phyloP scores from a whole-genome alignment of 495 filamentous ascomycete genomes.

The Tuber melanosporum region DNA sequence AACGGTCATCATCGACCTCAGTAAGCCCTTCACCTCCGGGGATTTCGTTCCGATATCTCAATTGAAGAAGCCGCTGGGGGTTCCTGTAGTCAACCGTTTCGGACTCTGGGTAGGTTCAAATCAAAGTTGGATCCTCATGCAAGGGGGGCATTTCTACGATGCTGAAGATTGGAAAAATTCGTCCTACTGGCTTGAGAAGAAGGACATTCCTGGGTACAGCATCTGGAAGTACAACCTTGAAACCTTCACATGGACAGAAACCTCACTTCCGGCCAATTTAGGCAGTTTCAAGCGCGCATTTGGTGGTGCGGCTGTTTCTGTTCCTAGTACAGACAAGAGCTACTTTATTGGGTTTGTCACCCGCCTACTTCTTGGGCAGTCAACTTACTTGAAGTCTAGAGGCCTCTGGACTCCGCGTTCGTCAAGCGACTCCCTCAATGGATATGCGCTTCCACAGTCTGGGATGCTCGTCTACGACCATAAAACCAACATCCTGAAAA shows the following conservation, averaged over 20 bases:
- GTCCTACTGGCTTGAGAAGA: slow-evolving; percentile 11
- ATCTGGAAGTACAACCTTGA: slow-evolving; percentile 22
- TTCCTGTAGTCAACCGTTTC: slow-evolving; percentile 18
- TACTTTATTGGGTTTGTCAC: slow-evolving; percentile 20
- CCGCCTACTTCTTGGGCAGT: not conserved
- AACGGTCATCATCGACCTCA: slow-evolving; percentile 20
- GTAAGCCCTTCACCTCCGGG: slow-evolving; percentile 5
- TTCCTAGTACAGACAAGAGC: slow-evolving; percentile 9
- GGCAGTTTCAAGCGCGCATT: slow-evolving; percentile 3
- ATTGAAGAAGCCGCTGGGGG: slow-evolving; percentile 3
- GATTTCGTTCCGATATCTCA: slow-evolving; percentile 9
- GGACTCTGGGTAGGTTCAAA: slow-evolving; percentile 15
- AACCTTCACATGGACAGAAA: slow-evolving; percentile 7
- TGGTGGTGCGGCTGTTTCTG: slow-evolving; percentile 16
- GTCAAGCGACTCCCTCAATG: not conserved
- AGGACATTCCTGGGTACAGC: slow-evolving; percentile 14
- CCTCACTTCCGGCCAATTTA: not conserved
- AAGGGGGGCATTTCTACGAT: slow-evolving; percentile 23
- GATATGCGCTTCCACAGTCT: slow-evolving; percentile 2
- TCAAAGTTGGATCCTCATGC: slow-evolving; percentile 14
- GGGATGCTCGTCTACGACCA: slow-evolving; percentile 24
- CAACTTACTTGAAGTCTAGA: slow-evolving; percentile 5
- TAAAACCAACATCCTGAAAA: not conserved
- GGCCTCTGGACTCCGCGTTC: slow-evolving; percentile 14
- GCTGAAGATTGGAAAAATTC: slow-evolving; percentile 16